Conservation (phyloP, 2,329 filamentous ascomycete genomes). For the Fusarium beomiforme region DNA sequence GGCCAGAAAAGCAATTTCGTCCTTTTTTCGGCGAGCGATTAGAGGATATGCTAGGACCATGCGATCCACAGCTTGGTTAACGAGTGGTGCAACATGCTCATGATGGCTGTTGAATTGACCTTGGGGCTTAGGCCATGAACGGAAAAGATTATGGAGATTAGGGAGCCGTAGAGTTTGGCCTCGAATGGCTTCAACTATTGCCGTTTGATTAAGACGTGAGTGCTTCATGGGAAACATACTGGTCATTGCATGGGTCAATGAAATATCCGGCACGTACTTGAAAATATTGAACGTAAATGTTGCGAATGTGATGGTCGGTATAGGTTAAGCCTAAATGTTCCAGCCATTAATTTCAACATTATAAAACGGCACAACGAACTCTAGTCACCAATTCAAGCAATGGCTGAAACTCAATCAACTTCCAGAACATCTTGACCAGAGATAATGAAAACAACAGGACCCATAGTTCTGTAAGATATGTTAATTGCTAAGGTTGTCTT, state of each 20-base stretch:
- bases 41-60: constrained; percentile 49
- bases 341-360: not conserved
- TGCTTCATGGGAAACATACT: constrained; percentile 26
- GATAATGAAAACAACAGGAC: too few relatives aligned
- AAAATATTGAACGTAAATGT: not conserved
- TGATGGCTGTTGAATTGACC: constrained; percentile 38
- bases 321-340: constrained; percentile 8
- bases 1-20: constrained; percentile 44
- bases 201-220: constrained; percentile 28
- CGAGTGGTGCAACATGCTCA: constrained; percentile 26
- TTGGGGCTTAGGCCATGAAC: constrained; percentile 36
- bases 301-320: not conserved
- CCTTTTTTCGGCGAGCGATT: constrained; percentile 42
- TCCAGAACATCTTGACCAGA: not conserved
- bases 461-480: too few relatives aligned
- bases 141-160: constrained; percentile 39
- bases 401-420: not conserved
- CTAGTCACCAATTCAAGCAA: not conserved
- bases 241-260: not conserved
- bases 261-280: not conserved
- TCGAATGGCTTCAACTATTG: constrained; percentile 37
- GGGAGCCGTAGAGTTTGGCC: constrained; percentile 45
- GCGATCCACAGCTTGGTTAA: constrained; percentile 39
- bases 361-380: not conserved
- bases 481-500: not conserved